These are phyloP conservation scores for Fusarium sacchari DNA, from an alignment of 2,329 filamentous ascomycete genomes.

Conservation along the genomic window DNA sequence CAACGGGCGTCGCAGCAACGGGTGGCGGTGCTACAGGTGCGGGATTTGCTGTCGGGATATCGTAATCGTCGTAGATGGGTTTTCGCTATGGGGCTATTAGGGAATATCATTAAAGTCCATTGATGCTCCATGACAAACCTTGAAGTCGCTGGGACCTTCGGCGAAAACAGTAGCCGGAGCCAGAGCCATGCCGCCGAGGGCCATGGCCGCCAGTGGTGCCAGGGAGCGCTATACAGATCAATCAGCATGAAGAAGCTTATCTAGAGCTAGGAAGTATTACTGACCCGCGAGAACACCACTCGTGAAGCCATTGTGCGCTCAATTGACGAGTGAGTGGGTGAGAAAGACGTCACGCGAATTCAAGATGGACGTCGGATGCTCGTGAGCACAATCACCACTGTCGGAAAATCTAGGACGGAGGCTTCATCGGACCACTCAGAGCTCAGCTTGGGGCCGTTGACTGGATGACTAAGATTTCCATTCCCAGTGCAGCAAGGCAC, in stretches of 20 bases:
- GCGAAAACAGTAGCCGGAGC: conserved; percentile 60
- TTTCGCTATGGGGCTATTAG: conserved; percentile 56
- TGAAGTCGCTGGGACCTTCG: conserved; percentile 57
- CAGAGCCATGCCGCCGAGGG: conserved; percentile 60
- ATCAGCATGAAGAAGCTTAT: conserved; percentile 44
- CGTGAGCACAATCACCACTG: conserved; percentile 34
- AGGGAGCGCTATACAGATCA: conserved; percentile 57
- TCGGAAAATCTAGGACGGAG: conserved; percentile 46
- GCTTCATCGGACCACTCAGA: conserved; percentile 37
- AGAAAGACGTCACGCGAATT: conserved; percentile 42
- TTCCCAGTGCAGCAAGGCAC: conserved; percentile 11
- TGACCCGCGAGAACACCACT: conserved; percentile 67
- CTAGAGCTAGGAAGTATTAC: conserved; percentile 23
- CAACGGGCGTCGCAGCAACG: conserved; percentile 43
- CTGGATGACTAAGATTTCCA: conserved; percentile 32
- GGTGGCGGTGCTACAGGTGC: conserved; percentile 43
- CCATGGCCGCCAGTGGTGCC: conserved; percentile 64
- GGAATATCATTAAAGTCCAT: neutral
- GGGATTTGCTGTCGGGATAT: conserved; percentile 54
- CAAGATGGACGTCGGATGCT: conserved; percentile 38
- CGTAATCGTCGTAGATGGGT: conserved; percentile 83
- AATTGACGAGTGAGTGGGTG: conserved; percentile 53
- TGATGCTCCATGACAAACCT: conserved; percentile 40
- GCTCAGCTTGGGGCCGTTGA: conserved; percentile 3
- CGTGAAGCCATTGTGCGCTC: conserved; percentile 67